Base-by-base conservation (phyloP, 2,329 filamentous ascomycete species). In the Colletotrichum euphorbiae region DNA sequence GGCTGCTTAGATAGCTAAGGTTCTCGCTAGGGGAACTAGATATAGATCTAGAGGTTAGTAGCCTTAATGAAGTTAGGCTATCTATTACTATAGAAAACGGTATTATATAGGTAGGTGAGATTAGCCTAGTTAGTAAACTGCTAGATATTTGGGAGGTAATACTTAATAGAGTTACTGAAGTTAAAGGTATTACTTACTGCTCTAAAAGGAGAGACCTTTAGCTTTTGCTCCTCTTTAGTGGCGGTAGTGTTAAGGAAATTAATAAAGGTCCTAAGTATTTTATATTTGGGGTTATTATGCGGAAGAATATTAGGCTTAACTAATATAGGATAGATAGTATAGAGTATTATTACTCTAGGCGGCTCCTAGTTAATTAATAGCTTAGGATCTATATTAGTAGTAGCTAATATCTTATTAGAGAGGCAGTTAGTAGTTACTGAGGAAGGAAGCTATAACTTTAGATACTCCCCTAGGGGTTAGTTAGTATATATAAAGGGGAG, bases 181-280 rank as follows among this genome's bases (percentile, higher is more conserved):
- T n/a, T n/a, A n/a, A n/a, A n/a, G n/a, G n/a, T 33, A 9, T 33
- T 33, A 9, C 31, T 9, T 9, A 33, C 31, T 33, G 31, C 31
- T 9, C 31, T 33, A 9, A 33, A 33, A 33, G 31, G 31, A 33
- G 45, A 48, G 45, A 21, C 45, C 45, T 48, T 48, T 21, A 48
- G 45, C 7, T 17, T 15, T 48, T 48, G 45, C 45, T 48, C 45
- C 45, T 48, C 21, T 17, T 48, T 17, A 48, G 45, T 48, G n/a
- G 45, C 45, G 45, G 45, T 48, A 17, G 45, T 56, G 52, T 56
- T 15, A 36, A 56, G 17, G 36, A 56, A 17, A 42, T 55, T n/a
- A 31, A 55, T 55, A 13, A 21, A 36, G n/a, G 51, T 40, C 3
- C 15, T 55, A n/a, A 38, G 51, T 4, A 7, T 48, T 6, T 13